These are phyloP conservation scores for Geum urbanum DNA, from an alignment of 306 rosid genomes.

Conservation along the genomic window DNA sequence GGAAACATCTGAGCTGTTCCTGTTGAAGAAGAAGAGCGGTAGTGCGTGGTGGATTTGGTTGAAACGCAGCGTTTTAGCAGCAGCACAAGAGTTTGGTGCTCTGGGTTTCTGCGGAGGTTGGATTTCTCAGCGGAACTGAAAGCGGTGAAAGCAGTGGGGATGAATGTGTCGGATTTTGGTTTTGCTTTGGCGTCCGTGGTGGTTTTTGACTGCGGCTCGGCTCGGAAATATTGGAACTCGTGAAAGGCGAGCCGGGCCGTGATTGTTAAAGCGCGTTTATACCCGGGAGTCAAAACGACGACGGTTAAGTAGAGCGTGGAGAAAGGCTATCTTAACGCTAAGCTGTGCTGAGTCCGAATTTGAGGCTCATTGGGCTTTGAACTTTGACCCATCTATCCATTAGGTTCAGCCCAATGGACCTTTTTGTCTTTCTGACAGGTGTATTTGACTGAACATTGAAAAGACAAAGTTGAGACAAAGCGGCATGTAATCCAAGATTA, in stretches of 20 bases:
- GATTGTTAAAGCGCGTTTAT: background rate
- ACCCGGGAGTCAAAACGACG: background rate
- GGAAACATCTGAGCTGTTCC: background rate
- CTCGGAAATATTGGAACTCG: conserved; percentile 4
- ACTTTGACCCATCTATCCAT: background rate
- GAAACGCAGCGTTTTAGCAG: background rate
- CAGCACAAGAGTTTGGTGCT: background rate
- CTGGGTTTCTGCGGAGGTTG: background rate
- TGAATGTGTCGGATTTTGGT: conserved; percentile 3
- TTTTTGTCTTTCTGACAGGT: background rate
- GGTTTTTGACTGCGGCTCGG: background rate
- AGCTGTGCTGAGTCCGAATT: background rate
- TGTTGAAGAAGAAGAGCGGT: background rate
- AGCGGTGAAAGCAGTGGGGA: conserved; percentile 3
- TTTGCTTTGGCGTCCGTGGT: conserved; percentile 30
- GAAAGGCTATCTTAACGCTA: background rate
- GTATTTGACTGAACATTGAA: background rate
- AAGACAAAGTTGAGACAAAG: background rate
- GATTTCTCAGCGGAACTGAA: conserved; percentile 24
- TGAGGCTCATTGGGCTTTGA: conserved; percentile 11
- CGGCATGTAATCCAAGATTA: background rate
- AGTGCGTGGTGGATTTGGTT: background rate
- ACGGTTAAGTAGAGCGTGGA: background rate
- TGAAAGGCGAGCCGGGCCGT: conserved; percentile 15
- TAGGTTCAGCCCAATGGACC: background rate